Evolutionary conservation across 192 early-diverging fungal species (phyloP).

Genomic region (Kickxella alabastrina): DNA sequence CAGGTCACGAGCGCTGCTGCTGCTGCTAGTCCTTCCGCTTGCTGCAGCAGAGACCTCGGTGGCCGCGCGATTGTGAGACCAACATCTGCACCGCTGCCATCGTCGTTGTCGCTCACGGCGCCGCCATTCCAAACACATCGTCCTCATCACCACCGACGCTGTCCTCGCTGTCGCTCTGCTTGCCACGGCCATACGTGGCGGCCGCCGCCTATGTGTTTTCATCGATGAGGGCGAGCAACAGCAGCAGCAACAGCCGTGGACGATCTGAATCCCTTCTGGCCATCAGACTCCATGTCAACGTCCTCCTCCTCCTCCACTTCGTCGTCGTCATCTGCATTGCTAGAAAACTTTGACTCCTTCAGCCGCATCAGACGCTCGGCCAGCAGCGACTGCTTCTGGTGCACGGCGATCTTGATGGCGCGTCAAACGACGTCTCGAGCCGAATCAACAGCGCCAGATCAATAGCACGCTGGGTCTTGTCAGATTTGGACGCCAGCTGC

Average conservation of each 20-base stretch:
- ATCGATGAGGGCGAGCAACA: too few species aligned
- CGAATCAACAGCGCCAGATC: constrained; percentile 69
- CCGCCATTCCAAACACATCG: not conserved
- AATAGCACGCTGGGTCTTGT: constrained; percentile 70
- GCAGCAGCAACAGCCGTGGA: too few species aligned
- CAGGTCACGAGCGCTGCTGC: not conserved
- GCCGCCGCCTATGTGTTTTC: too few species aligned
- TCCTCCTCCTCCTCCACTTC: constrained; percentile 9
- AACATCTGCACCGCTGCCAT: too few species aligned
- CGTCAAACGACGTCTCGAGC: constrained; percentile 67
- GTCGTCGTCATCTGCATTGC: constrained; percentile 7
- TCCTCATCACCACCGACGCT: not conserved
- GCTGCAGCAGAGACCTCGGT: too few species aligned
- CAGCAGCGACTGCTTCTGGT: constrained; percentile 59
- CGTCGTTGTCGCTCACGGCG: constrained; percentile 2
- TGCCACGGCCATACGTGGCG: too few species aligned
- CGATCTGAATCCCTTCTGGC: too few species aligned
- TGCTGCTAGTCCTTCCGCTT: too few species aligned
- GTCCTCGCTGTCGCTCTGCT: too few species aligned
- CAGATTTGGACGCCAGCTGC: constrained; percentile 78
- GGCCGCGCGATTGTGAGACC: not conserved
- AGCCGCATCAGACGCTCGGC: constrained; percentile 72
- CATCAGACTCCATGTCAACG: too few species aligned
- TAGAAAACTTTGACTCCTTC: constrained; percentile 31
- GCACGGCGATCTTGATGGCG: constrained; percentile 80